Evolutionary conservation across 1,139 yeast genomes (phyloP), one percentile per base, ranked within the genome.

Genomic region (Yamadazyma diddensiae): DNA sequence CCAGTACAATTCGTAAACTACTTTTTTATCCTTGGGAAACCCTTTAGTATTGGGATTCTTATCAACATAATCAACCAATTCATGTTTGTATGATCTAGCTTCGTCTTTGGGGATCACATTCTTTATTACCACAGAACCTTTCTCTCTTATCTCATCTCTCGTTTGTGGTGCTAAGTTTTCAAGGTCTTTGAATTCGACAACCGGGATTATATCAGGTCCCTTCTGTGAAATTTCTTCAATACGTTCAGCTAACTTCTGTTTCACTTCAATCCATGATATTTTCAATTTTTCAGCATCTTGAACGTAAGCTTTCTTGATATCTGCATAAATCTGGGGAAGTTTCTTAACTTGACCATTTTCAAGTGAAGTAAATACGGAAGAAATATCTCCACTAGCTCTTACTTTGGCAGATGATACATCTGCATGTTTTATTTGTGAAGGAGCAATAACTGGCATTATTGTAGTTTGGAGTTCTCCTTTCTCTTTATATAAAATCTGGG

Each of bases 1-100:
- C 76, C 76, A 71, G 41, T 63, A 65, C 15, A 66, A 50, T 45
- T 55, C 52, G 63, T 50, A 50, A 3, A 47, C 53, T 37, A 40
- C 60, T 7, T 19, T 27, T 46, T 57, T 56, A n/a, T 46, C 46
- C 7, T 23, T 20, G 1, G 73, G 70, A 28, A 45, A 52, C 0
- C 67, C 69, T 9, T 53, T 54, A 3, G 59, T 50, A 34, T 52
- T 53, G 3, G 58, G 59, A 33, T 62, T 53, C 1, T 46, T 46
- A 15, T 43, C 37, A 29, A 54, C 45, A 29, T 51, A 54, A 3
- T 43, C 45, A 8, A 37, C 39, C 25, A 53, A 38, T 19, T 41
- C 43, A 6, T 43, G 29, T 31, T 46, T 50, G 55, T 54, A 52
- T 6, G n/a, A 29, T 21, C 42, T 44, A 31, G 48, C 45, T 16